These are phyloP conservation scores for Centrapalus pauciflorus DNA, from an alignment of 129 eudicot species.

Conservation along the genomic window DNA sequence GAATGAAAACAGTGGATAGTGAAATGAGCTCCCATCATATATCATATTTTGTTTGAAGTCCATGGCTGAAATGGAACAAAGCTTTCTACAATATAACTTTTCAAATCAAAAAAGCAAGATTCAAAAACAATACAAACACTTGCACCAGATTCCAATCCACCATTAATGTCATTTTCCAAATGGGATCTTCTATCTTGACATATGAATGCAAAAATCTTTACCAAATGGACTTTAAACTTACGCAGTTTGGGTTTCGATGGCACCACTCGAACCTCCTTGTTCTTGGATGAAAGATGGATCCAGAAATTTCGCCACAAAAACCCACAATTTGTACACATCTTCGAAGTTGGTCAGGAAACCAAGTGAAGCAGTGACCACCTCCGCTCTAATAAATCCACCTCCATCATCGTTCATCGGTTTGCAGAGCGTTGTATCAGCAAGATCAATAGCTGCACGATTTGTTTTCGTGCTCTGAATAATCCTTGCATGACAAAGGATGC, in stretches of 20 bases:
- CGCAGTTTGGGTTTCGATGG: constrained; percentile 14
- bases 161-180: constrained; percentile 15
- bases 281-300: constrained; percentile 27
- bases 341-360: constrained; percentile 40
- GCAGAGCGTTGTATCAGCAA: constrained; percentile 30
- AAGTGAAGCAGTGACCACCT: constrained; percentile 40
- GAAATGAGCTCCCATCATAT: constrained; percentile 11
- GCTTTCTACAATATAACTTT: constrained; percentile 3
- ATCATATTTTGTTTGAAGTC: constrained; percentile 17
- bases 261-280: constrained; percentile 7
- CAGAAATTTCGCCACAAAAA: constrained; percentile 37
- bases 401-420: constrained; percentile 28
- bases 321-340: constrained; percentile 44
- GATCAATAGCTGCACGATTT: constrained; percentile 15
- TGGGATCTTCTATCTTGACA: constrained; percentile 10
- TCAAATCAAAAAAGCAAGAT: constrained; percentile 31
- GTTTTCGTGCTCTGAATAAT: constrained; percentile 30
- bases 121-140: constrained; percentile 19
- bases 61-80: constrained; percentile 19
- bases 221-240: constrained; percentile 14
- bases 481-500: constrained; percentile 35
- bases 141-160: constrained; percentile 23
- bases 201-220: constrained; percentile 19
- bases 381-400: constrained; percentile 29
- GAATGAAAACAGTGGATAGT: not conserved